Evolutionary conservation across 2,329 filamentous ascomycete species (phyloP).

Genomic region (Paecilomyces fulvus): DNA sequence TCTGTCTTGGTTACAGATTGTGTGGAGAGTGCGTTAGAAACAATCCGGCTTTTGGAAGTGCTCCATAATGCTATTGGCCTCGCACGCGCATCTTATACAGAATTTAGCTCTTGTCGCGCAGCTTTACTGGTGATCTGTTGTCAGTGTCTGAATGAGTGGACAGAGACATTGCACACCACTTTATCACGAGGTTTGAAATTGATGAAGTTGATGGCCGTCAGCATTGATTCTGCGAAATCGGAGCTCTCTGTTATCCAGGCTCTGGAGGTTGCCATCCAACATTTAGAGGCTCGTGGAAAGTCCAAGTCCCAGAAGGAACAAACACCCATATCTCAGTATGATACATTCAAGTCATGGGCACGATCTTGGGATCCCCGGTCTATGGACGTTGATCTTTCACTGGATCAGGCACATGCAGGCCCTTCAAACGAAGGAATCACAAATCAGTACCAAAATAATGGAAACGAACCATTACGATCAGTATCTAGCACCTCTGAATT

Average conservation of each 20-base stretch:
- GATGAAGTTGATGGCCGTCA: conserved; percentile 47
- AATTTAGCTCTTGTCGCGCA: conserved; percentile 49
- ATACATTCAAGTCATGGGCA: conserved; percentile 45
- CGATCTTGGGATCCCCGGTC: conserved; percentile 40
- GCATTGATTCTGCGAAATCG: conserved; percentile 44
- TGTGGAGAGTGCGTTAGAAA: conserved; percentile 44
- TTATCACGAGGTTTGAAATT: conserved; percentile 43
- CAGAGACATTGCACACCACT: conserved; percentile 36
- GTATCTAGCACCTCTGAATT: conserved; percentile 9
- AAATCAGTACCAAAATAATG: conserved; percentile 19
- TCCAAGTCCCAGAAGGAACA: conserved; percentile 22
- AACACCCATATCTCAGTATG: conserved; percentile 41
- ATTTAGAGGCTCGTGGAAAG: conserved; percentile 38
- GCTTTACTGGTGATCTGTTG: conserved; percentile 43
- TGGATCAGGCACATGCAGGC: neutral
- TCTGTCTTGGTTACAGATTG: conserved; percentile 42
- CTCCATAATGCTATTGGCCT: conserved; percentile 46
- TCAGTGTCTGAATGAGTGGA: conserved; percentile 31
- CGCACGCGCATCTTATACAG: conserved; percentile 48
- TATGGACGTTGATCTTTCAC: conserved; percentile 2
- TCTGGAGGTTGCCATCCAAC: conserved; percentile 41
- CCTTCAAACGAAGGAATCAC: conserved; percentile 9
- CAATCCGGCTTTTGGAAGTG: conserved; percentile 43
- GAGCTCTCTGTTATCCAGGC: conserved; percentile 46
- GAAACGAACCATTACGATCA: conserved; percentile 14